Base-by-base conservation (phyloP, 129 eudicot species). In the Cynara cardunculus region DNA sequence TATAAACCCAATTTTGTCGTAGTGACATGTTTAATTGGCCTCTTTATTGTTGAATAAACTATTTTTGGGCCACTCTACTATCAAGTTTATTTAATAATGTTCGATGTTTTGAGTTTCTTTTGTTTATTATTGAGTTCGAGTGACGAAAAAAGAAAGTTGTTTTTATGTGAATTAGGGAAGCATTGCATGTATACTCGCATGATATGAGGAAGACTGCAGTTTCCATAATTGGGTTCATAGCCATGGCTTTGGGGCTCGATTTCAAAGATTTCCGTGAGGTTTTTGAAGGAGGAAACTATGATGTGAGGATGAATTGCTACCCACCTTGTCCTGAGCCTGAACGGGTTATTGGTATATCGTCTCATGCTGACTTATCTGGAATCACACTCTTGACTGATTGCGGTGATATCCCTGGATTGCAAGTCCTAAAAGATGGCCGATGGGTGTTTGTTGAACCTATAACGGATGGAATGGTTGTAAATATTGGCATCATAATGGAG, bases 381-480 rank as follows among this genome's bases (percentile, higher is more conserved):
- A 81, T 85, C 80, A 81, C 88, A 61, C 77, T 81, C 26, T 81
- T 85, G 80, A 75, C 85, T 16, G 86, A 85, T 73, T 85, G 85
- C 78, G 86, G 85, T 64, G 74, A 85, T 30, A 81, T 79, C 71
- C 73, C 86, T 0, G 88, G 88, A 59, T 37, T 85, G 78, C 88
- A 85, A 81, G 80, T 85, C 46, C 31, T 85, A 16, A 85, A 85
- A 75, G 80, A 85, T 26, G 83, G 77, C 9, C 59, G 73, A 64
- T 85, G 88, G 88, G 83, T 85, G 71, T 85, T 76, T 35, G 72
- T 81, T 65, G 83, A 81, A 72, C 88, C 88, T 26, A 76, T 85
- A 65, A 46, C 77, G 30, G 49, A 73, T 53, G 77, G 61, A n/a
- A 34, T 85, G 13, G 77, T 81, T 30, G 85, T 85, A 66, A 81